These are phyloP conservation scores for Pichia sp. DNA, from an alignment of 1,139 yeast genomes.

Conservation along the genomic window DNA sequence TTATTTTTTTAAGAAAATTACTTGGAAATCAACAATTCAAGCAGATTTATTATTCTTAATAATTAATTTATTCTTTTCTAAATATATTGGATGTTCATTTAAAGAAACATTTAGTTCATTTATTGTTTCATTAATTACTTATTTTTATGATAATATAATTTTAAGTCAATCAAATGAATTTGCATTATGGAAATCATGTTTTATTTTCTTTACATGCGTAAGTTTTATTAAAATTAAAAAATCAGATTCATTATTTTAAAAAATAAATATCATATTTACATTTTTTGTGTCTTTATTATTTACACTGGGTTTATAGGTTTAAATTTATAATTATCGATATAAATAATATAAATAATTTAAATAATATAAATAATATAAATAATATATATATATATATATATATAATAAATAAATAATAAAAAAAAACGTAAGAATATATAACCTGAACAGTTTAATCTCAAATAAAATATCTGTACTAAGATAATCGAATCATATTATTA, in stretches of 20 bases:
- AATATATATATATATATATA: too few relatives aligned
- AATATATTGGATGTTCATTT: neutral
- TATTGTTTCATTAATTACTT: neutral
- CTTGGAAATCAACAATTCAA: constrained; percentile 73
- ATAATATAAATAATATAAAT: too few relatives aligned
- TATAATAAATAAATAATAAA: too few relatives aligned
- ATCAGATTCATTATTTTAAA: constrained; percentile 6
- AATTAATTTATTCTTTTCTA: constrained; percentile 75
- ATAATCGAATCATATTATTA: too few relatives aligned
- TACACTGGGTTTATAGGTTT: too few relatives aligned
- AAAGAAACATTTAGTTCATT: constrained; percentile 32
- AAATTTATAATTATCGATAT: too few relatives aligned
- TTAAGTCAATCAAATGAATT: neutral
- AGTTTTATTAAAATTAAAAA: constrained; percentile 2
- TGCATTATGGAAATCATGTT: constrained; percentile 5
- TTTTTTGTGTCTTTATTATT: too few relatives aligned
- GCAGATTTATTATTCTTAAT: constrained; percentile 71
- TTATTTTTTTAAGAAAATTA: constrained; percentile 73
- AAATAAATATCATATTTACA: too few relatives aligned
- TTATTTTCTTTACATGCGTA: constrained; percentile 2
- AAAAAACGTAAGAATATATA: too few relatives aligned
- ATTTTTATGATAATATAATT: neutral
- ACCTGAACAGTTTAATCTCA: too few relatives aligned
- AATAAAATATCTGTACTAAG: too few relatives aligned
- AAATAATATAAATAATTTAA: too few relatives aligned